phyloP scores from a whole-genome alignment of 192 early-diverging fungal species.

The Umbelopsis vinacea region DNA sequence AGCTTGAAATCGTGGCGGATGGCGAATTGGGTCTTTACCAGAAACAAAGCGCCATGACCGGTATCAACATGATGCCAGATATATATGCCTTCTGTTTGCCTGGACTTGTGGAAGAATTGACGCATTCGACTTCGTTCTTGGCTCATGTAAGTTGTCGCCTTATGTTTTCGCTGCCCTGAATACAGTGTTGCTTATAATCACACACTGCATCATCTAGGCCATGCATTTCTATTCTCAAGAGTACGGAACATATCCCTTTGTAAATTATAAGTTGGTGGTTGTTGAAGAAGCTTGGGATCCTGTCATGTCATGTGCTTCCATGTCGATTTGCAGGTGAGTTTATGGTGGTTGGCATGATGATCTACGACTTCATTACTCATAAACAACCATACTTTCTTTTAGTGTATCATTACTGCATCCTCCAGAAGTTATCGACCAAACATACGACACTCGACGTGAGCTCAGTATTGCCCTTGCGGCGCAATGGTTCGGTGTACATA shows the following conservation, averaged over 20 bases:
- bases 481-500: conserved; percentile 97
- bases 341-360: too few species aligned
- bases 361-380: too few species aligned
- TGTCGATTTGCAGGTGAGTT: conserved; percentile 71
- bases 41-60: conserved; percentile 42
- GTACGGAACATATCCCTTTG: conserved; percentile 87
- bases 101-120: conserved; percentile 64
- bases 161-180: background rate
- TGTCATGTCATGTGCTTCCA: conserved; percentile 74
- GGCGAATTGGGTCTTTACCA: conserved; percentile 38
- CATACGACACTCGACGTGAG: conserved; percentile 76
- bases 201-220: conserved; percentile 44
- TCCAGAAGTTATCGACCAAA: conserved; percentile 83
- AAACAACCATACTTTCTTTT: background rate
- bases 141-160: conserved; percentile 49
- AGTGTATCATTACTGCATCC: conserved; percentile 66
- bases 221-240: conserved; percentile 88
- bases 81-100: conserved; percentile 75
- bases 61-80: conserved; percentile 45
- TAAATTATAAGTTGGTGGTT: conserved; percentile 87
- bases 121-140: conserved; percentile 64
- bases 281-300: conserved; percentile 75
- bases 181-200: background rate
- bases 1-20: conserved; percentile 37
- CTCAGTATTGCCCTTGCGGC: conserved; percentile 74